These are phyloP conservation scores for Colletotrichum sp. DNA, from an alignment of 2,329 filamentous ascomycete genomes.

Conservation along the genomic window DNA sequence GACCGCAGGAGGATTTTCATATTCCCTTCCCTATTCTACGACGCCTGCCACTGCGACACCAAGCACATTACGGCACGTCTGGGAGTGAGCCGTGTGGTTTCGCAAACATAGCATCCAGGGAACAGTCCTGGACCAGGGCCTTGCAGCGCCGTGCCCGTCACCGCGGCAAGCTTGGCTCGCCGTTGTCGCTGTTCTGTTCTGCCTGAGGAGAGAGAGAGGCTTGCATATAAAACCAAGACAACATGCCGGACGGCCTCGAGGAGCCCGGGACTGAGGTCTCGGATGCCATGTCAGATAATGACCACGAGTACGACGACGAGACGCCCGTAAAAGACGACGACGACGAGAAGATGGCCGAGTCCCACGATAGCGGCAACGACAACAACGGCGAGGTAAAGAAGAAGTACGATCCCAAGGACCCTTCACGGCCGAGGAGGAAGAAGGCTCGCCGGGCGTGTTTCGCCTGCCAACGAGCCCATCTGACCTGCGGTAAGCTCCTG, in stretches of 20 bases:
- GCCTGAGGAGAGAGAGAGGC: constrained; percentile 15
- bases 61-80: constrained; percentile 2
- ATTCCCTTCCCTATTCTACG: constrained; percentile 10
- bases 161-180: constrained; percentile 21
- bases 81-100: constrained; percentile 17
- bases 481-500: constrained; percentile 89
- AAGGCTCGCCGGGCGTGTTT: constrained; percentile 95
- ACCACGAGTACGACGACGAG: constrained; percentile 60
- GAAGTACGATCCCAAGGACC: constrained; percentile 86
- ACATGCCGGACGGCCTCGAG: constrained; percentile 61
- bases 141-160: constrained; percentile 36
- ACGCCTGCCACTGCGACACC: constrained; percentile 9
- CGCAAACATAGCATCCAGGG: constrained; percentile 10
- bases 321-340: constrained; percentile 50
- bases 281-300: constrained; percentile 64
- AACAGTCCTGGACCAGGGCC: constrained; percentile 26
- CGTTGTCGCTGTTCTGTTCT: neutral
- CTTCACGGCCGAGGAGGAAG: constrained; percentile 86
- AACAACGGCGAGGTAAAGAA: constrained; percentile 63
- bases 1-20: constrained; percentile 12
- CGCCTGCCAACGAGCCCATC: constrained; percentile 94
- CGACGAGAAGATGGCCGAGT: constrained; percentile 56
- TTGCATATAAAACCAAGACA: constrained; percentile 58
- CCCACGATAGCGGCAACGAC: constrained; percentile 38
- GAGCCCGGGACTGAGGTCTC: constrained; percentile 60